phyloP scores from a whole-genome alignment of 2,329 filamentous ascomycete genomes.

The Pseudopithomyces maydicus region DNA sequence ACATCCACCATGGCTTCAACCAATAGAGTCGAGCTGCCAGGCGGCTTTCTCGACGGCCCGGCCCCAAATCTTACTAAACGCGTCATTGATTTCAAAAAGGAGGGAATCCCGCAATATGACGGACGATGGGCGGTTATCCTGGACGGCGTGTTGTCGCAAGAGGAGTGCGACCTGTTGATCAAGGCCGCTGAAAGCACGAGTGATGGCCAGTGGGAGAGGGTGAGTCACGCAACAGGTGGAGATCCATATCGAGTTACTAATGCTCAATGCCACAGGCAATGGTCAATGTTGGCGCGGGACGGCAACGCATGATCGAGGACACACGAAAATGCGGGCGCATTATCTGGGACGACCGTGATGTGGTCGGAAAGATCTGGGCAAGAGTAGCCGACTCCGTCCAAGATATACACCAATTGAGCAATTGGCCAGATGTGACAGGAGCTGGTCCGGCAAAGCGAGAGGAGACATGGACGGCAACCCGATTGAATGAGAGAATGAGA shows the following conservation, averaged over 20 bases:
- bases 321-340: conserved; percentile 76
- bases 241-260: neutral
- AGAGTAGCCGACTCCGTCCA: conserved; percentile 56
- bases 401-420: conserved; percentile 60
- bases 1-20: conserved; percentile 8
- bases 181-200: conserved; percentile 18
- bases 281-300: conserved; percentile 62
- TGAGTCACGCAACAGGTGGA: conserved; percentile 49
- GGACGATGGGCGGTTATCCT: conserved; percentile 63
- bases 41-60: conserved; percentile 51
- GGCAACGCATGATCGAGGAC: conserved; percentile 61
- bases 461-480: conserved; percentile 45
- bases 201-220: conserved; percentile 62
- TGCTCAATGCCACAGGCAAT: conserved; percentile 43
- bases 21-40: conserved; percentile 44
- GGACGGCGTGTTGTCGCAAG: conserved; percentile 63
- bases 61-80: conserved; percentile 51
- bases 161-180: conserved; percentile 59
- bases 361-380: conserved; percentile 68
- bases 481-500: conserved; percentile 72
- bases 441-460: conserved; percentile 39
- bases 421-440: conserved; percentile 61
- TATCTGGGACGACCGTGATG: conserved; percentile 69
- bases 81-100: conserved; percentile 58
- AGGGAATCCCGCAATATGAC: conserved; percentile 57